Evolutionary conservation across 352 stramenopile species (phyloP), one percentile per base, ranked within the genome.

Genomic region (Globisporangium okanoganense): DNA sequence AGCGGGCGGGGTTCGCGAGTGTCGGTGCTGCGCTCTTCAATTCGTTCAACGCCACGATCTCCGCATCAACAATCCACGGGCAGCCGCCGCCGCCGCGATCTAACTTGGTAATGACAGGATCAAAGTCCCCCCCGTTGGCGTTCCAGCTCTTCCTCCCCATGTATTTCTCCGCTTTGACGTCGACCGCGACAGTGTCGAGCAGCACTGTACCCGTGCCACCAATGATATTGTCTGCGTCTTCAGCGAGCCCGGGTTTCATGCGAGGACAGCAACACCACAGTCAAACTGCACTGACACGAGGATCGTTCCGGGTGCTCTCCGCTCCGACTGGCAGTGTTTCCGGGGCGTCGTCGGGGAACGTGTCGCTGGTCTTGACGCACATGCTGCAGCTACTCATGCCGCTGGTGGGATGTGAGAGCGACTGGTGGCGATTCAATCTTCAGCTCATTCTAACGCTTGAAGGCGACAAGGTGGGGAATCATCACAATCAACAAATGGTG

Each of bases 1-100:
- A 54, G 41, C 63, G 64, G 20, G 50, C 13, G 35, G 58, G 16
- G 20, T 62, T 75, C 0, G 73, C 78, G 6, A 65, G 61, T 3
- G 50, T 73, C 1, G 78, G 74, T 36, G 68, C 66, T 18, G 69
- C 69, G 1, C 63, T 86, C 12, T 85, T 80, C 50, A 86, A 71
- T 25, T 58, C 67, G 12, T 73, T 85, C 53, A 88, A 85, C 35
- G 20, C 20, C 1, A 56, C 31, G 10, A 35, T 35, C 9, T 27
- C 20, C 3, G 5, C 7, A 12, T 7, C 3, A 10, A 22, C 6
- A 2, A 8, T 6, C 10, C 14, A 8, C n/a, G n/a, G n/a, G n/a
- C n/a, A n/a, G n/a, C n/a, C n/a, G n/a, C n/a, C n/a, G 22, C 20
- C 36, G n/a, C 6, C 29, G 29, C 3, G 6, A 33, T 33, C 29